Percentiles rank a stretch among this genome's conserved stretches.
phyloP scores from a whole-genome alignment of 2,329 filamentous ascomycete genomes.

The Aureobasidium zeae region DNA sequence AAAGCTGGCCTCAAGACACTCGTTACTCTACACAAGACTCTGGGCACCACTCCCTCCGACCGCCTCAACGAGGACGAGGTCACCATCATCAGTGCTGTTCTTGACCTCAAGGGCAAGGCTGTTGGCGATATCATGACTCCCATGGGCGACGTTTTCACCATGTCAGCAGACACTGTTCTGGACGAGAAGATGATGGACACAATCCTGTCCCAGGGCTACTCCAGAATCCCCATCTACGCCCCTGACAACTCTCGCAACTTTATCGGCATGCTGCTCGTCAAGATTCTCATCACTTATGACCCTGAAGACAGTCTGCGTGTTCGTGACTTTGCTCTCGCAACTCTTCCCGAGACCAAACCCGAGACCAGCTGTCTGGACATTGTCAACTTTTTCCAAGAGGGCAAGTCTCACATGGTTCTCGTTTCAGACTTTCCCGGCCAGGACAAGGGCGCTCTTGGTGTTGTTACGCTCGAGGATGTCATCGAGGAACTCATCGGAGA shows the following conservation, averaged over 20 bases:
- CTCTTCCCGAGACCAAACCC: conserved; percentile 85
- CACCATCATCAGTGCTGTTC: conserved; percentile 92
- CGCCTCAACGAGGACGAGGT: conserved; percentile 95
- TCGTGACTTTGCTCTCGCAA: conserved; percentile 83
- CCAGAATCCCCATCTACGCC: conserved; percentile 86
- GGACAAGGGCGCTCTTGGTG: conserved; percentile 78
- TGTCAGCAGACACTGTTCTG: conserved; percentile 88
- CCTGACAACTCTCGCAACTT: conserved; percentile 79
- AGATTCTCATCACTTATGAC: conserved; percentile 97
- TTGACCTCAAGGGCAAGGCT: conserved; percentile 92
- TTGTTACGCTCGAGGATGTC: conserved; percentile 93
- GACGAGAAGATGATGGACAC: conserved; percentile 92
- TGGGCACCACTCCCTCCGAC: conserved; percentile 73
- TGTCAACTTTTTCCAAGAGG: conserved; percentile 99
- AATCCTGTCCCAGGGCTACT: conserved; percentile 89
- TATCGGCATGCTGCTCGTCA: conserved; percentile 94
- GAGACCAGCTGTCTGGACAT: conserved; percentile 97
- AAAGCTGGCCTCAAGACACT: conserved; percentile 95
- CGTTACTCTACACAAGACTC: conserved; percentile 85
- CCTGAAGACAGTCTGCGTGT: conserved; percentile 85
- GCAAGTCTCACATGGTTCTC: conserved; percentile 96
- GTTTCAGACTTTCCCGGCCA: conserved; percentile 89
- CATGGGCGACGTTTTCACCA: conserved; percentile 93
- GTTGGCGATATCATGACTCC: conserved; percentile 97
- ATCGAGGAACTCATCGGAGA: conserved; percentile 98